Conservation (phyloP, 805 yeast genomes). For the Candida rishiriensis region DNA sequence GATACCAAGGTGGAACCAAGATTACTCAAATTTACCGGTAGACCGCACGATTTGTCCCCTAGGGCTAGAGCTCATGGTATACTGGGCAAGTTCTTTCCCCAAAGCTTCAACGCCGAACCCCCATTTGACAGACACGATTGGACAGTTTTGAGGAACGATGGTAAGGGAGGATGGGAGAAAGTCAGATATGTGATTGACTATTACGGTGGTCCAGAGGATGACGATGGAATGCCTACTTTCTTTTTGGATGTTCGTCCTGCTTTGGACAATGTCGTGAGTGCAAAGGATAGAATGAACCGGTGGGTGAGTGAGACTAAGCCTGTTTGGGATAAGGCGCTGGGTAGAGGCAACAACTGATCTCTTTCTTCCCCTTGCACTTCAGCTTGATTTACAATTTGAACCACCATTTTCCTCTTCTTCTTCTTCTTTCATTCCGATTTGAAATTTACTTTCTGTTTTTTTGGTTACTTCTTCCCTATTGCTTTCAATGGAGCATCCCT, state of each 20-base stretch:
- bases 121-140: conserved; percentile 99
- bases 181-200: conserved; percentile 94
- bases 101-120: conserved; percentile 64
- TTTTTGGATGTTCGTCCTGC: conserved; percentile 95
- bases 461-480: not conserved
- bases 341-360: conserved; percentile 29
- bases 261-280: conserved; percentile 60
- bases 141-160: conserved; percentile 77
- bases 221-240: conserved; percentile 85
- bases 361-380: not conserved
- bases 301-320: conserved; percentile 54
- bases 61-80: conserved; percentile 67
- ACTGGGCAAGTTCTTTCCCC: conserved; percentile 69
- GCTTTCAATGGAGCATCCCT: too few species aligned
- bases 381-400: not conserved
- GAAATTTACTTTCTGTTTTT: not conserved
- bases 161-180: conserved; percentile 51
- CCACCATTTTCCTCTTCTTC: not conserved
- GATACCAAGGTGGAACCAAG: conserved; percentile 62
- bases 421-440: not conserved
- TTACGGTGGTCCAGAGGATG: conserved; percentile 88
- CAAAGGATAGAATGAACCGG: conserved; percentile 61
- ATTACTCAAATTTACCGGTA: conserved; percentile 81
- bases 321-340: conserved; percentile 67
- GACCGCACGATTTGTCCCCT: conserved; percentile 85